phyloP scores from a whole-genome alignment of 306 rosid genomes.

The Trifolium pratense region DNA sequence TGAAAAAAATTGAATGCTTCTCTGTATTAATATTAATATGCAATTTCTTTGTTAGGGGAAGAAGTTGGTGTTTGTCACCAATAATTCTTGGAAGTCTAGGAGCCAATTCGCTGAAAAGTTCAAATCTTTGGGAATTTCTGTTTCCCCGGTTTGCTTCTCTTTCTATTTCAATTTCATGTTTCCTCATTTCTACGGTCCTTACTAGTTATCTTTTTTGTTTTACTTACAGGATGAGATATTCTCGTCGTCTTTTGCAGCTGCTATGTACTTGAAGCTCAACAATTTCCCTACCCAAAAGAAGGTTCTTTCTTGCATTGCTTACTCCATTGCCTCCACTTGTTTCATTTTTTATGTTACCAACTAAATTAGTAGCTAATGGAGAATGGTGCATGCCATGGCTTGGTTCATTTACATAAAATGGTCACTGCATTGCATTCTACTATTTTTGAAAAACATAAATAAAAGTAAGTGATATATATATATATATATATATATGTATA shows the following conservation, averaged over 20 bases:
- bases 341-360: not conserved
- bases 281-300: conserved; percentile 72
- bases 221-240: conserved; percentile 79
- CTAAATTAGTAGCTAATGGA: not conserved
- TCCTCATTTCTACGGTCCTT: not conserved
- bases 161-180: not conserved
- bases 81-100: conserved; percentile 80
- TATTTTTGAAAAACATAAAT: not conserved
- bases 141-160: conserved; percentile 38
- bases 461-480: not conserved
- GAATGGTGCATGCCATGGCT: not conserved
- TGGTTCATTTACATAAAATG: not conserved
- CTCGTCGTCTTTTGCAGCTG: conserved; percentile 96
- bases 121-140: conserved; percentile 78
- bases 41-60: conserved; percentile 57
- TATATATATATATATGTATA: too few relatives aligned
- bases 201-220: not conserved
- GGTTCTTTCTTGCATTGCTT: conserved; percentile 53
- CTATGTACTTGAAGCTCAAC: conserved; percentile 84
- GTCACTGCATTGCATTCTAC: too few relatives aligned
- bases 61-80: conserved; percentile 86
- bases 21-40: not conserved
- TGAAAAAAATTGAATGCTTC: not conserved
- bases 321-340: not conserved
- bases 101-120: conserved; percentile 71